A percentile compares a stretch with the other conserved stretches of the same genome.
Evolutionary conservation across 2,329 filamentous ascomycete genomes (phyloP).

Genomic region (Beauveria rudraprayagi): DNA sequence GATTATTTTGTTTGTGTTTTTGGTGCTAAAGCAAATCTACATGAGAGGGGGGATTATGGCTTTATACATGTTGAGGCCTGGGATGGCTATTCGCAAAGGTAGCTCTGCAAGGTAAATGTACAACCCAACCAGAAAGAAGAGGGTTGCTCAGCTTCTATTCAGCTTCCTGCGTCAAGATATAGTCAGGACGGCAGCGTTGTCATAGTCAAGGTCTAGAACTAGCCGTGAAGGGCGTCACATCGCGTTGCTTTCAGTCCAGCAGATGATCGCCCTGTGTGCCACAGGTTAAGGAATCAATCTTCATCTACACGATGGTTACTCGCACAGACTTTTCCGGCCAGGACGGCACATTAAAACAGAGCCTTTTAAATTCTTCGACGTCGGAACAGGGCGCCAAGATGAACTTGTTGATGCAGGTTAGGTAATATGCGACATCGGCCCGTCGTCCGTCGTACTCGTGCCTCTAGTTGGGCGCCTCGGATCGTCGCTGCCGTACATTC

Average conservation of each 20-base stretch:
- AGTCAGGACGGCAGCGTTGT: not conserved
- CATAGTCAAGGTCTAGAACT: not conserved
- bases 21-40: too few species aligned
- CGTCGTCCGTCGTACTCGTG: not conserved
- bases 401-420: not conserved
- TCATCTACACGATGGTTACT: too few species aligned
- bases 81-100: not conserved
- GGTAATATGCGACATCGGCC: not conserved
- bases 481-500: not conserved
- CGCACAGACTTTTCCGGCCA: not conserved
- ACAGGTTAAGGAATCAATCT: too few species aligned
- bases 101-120: not conserved
- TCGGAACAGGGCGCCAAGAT: not conserved
- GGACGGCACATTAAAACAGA: not conserved
- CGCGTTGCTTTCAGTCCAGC: not conserved
- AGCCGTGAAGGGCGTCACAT: not conserved
- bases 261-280: not conserved
- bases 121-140: not conserved
- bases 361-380: too few species aligned
- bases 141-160: constrained; percentile 1
- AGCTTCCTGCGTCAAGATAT: constrained; percentile 6
- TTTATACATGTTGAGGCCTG: not conserved
- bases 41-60: not conserved
- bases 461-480: not conserved
- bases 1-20: not conserved